These are phyloP conservation scores for Leccinum subtestaceum DNA, from an alignment of 768 basidiomycete genomes.

Conservation along the genomic window DNA sequence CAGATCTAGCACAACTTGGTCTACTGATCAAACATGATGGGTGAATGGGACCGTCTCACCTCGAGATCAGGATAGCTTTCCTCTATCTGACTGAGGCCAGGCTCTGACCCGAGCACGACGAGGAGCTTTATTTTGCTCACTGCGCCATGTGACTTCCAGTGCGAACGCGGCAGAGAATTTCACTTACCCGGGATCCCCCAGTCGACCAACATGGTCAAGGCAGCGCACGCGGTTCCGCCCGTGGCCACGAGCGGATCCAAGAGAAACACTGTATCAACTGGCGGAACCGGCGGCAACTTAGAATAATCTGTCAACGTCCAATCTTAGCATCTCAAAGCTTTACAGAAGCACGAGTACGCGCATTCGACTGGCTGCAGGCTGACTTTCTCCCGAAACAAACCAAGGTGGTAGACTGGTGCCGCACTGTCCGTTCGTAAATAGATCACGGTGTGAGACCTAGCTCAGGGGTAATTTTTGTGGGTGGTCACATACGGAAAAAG, in stretches of 20 bases:
- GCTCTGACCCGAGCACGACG: constrained; percentile 73
- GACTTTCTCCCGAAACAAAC: constrained; percentile 84
- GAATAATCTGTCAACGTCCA: constrained; percentile 65
- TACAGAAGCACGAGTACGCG: constrained; percentile 31
- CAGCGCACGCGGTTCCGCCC: constrained; percentile 88
- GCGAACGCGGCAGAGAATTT: not conserved
- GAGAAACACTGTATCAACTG: constrained; percentile 81
- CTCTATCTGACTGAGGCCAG: constrained; percentile 68
- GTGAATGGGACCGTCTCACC: constrained; percentile 37
- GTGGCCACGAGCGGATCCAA: constrained; percentile 94
- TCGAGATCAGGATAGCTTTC: constrained; percentile 75
- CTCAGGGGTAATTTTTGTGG: not conserved
- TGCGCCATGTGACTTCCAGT: constrained; percentile 23
- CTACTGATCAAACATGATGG: not conserved
- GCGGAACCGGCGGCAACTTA: constrained; percentile 73
- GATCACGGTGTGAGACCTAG: constrained; percentile 1
- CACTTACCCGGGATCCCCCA: constrained; percentile 73
- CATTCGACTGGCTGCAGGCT: constrained; percentile 91
- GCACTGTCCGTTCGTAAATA: constrained; percentile 38
- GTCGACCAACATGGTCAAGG: constrained; percentile 79
- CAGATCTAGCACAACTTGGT: constrained; percentile 57
- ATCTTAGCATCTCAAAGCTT: not conserved
- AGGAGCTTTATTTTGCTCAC: constrained; percentile 78
- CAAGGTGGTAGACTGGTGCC: constrained; percentile 87
- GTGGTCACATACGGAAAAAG: constrained; percentile 71